Base-by-base conservation (phyloP, 129 eudicot genomes). In the Oenanthe sinensis region DNA sequence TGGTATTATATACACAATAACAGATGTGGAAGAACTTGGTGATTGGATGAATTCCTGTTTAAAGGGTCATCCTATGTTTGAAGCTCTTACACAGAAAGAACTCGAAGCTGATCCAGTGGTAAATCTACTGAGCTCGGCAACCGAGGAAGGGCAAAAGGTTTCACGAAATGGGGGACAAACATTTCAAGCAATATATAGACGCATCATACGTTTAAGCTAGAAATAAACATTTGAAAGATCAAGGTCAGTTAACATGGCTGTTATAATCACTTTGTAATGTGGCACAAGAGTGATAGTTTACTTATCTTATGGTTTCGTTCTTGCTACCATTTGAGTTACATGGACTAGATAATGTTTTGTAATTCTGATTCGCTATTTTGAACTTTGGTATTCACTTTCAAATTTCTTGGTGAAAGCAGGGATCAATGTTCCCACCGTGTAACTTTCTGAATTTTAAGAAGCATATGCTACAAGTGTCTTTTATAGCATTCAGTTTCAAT, bases 111-210 rank as follows among this genome's bases (percentile, higher is more conserved):
- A 95, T 83, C 98, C 92, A 1, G 97, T 88, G 76, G 94, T 91
- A 33, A 83, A 92, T 79, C 86, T 95, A 36, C 77, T 95, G 88
- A 90, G 86, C 76, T 78, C 85, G 47, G 96, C 97, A 33, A 95
- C 98, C 3, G 98, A 95, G 85, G 98, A 95, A 86, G 98, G 98
- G 8, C 98, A 91, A 78, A 95, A 95, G 78, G 98, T 95, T 68
- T 86, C 87, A 1, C 79, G 98, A 74, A 95, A 91, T 78, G 97
- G 85, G 4, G 98, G 98, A 73, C 93, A 82, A 82, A 95, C 98
- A 43, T 95, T 86, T 46, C 86, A 71, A 78, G 97, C 97, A 37
- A 88, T 95, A 81, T 95, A 75, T 72, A 90, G 97, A 76, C 91
- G 97, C 54, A 81, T 91, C 74, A 78, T 74, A 7, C 84, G 71